Percentiles rank a stretch among this genome's conserved stretches.
phyloP scores from a whole-genome alignment of 1,284 basidiomycete genomes.

The Leccinum colubrinum region DNA sequence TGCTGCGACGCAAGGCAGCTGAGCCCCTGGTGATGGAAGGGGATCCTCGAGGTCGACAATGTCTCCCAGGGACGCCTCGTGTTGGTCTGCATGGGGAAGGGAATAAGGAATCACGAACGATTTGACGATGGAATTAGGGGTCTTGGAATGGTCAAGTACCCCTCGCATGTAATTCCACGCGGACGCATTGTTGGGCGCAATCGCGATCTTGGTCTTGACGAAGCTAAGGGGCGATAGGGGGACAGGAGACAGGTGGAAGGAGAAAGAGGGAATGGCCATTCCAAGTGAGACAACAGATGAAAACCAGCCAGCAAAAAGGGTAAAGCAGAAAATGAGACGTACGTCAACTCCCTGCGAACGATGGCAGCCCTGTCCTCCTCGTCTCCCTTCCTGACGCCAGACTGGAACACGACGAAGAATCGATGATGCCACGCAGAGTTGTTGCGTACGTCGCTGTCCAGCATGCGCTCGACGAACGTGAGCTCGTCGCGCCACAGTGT shows the following conservation, averaged over 20 bases:
- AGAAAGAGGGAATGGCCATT: slow-evolving; percentile 4
- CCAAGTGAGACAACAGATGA: neutral
- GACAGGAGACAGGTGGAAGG: neutral
- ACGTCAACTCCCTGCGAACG: slow-evolving; percentile 70
- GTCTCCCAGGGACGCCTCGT: slow-evolving; percentile 34
- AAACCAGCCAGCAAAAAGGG: neutral
- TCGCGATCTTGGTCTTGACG: slow-evolving; percentile 75
- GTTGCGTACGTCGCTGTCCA: slow-evolving; percentile 84
- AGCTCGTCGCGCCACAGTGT: slow-evolving; percentile 78
- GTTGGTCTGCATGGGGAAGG: slow-evolving; percentile 28
- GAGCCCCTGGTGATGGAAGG: slow-evolving; percentile 60
- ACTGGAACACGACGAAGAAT: slow-evolving; percentile 87
- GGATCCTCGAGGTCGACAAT: slow-evolving; percentile 76
- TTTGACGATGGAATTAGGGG: slow-evolving; percentile 54
- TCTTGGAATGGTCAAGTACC: slow-evolving; percentile 56
- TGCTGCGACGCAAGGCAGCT: slow-evolving; percentile 73
- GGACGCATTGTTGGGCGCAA: slow-evolving; percentile 88
- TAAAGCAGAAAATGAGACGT: slow-evolving; percentile 27
- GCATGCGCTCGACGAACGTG: slow-evolving; percentile 73
- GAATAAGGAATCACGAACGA: slow-evolving; percentile 70
- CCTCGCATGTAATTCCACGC: slow-evolving; percentile 95
- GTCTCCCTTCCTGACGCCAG: slow-evolving; percentile 57
- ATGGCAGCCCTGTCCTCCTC: slow-evolving; percentile 52
- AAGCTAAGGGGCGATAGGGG: slow-evolving; percentile 36
- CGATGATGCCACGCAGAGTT: slow-evolving; percentile 99